Evolutionary conservation across 345 rosid species (phyloP), one percentile per base, ranked within the genome.

Genomic region (Gynandropsis gynandra): DNA sequence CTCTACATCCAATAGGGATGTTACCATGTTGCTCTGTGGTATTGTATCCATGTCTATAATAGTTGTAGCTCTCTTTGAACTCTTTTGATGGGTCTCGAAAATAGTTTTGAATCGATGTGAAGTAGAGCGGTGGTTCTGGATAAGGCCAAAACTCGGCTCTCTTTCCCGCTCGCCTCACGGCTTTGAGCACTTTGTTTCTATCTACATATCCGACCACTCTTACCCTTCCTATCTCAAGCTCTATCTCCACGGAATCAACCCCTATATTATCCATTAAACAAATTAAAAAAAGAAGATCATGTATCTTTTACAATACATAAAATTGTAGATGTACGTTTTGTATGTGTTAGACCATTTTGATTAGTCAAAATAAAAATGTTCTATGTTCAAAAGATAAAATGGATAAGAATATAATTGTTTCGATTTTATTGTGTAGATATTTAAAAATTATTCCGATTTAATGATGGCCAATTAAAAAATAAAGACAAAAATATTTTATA

Each of bases 101-200:
- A 57, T 89, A 89, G 42, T 76, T 19, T 21, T 48, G 65, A 12
- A 86, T 32, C 0, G 83, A 56, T 20, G 94, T 89, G 74, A 85
- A 89, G 83, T 85, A 85, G 55, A 83, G 62, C 1, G 97, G 94
- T 9, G 73, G 72, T n/a, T 89, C 51, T 1, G 97, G 95, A 64
- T 81, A 86, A 0, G 95, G 97, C 90, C 90, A 89, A 64, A 89
- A 89, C 63, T 89, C 97, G 0, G 90, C 97, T 67, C 90, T 78
- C 70, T 86, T 86, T n/a, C 97, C 94, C 0, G 79, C 75, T 61
- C 96, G 80, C 50, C 97, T 78, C 63, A 86, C 94, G 12, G 77
- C 72, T 70, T 80, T 83, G 9, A 89, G 69, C 33, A 89, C 86
- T 73, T 86, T 89, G 77, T 86, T 86, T 35, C 89, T 78, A 11